Conservation (phyloP, 2,329 filamentous ascomycete genomes). For the Fonsecaea monophora region DNA sequence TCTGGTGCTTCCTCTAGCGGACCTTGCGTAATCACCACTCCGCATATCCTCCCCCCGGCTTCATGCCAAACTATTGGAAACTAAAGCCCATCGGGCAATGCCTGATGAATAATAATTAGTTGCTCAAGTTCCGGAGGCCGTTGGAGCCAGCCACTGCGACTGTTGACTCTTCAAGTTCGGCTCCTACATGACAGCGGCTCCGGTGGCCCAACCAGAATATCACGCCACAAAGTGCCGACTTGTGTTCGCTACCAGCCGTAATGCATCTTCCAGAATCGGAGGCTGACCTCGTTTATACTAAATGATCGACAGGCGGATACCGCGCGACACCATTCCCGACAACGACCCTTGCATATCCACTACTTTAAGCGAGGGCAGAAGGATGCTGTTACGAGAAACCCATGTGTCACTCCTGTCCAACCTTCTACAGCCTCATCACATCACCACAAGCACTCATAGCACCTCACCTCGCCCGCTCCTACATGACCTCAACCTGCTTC, state of each 20-base stretch:
- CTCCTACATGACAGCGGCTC: neutral
- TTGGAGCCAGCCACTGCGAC: neutral
- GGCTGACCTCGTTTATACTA: neutral
- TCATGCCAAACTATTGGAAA: neutral
- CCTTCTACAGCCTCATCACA: slow-evolving; percentile 22
- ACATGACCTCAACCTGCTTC: slow-evolving; percentile 22
- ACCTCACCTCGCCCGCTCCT: slow-evolving; percentile 6
- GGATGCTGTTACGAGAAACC: slow-evolving; percentile 8
- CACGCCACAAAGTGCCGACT: slow-evolving; percentile 6
- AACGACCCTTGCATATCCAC: slow-evolving; percentile 18
- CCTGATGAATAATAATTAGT: slow-evolving; percentile 19
- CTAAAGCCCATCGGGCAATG: slow-evolving; percentile 6
- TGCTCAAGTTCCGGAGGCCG: neutral
- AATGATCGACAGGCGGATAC: slow-evolving; percentile 18
- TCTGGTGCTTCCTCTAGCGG: neutral
- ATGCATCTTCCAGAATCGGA: neutral
- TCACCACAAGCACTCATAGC: neutral
- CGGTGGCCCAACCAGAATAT: neutral
- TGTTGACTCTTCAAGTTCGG: neutral
- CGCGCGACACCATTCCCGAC: slow-evolving; percentile 3
- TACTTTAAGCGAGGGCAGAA: slow-evolving; percentile 11
- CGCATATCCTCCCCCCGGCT: neutral
- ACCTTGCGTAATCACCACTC: slow-evolving; percentile 21
- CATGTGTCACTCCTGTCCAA: slow-evolving; percentile 10
- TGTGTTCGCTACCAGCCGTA: neutral